A percentile compares a stretch with the other conserved stretches of the same genome.
phyloP scores from a whole-genome alignment of 169 alveolate species.

The Plasmodium inui region DNA sequence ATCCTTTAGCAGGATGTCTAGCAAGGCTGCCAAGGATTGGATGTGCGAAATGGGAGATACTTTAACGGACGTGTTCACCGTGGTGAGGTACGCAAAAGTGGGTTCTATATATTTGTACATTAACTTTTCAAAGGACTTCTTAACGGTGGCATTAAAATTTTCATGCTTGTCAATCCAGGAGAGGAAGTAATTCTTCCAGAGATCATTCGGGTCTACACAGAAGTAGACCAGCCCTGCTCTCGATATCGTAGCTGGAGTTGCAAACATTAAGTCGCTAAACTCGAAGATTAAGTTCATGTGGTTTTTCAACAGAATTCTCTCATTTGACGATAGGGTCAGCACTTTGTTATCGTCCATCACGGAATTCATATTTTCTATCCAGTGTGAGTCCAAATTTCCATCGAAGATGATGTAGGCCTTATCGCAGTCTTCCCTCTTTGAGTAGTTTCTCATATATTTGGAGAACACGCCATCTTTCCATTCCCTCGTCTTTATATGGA shows the following conservation, averaged over 20 bases:
- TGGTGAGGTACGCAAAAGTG: conserved; percentile 89
- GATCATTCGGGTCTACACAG: conserved; percentile 92
- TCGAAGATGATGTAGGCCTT: conserved; percentile 95
- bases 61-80: conserved; percentile 85
- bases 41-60: conserved; percentile 74
- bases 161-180: conserved; percentile 94
- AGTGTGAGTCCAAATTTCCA: conserved; percentile 97
- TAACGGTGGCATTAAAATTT: conserved; percentile 85
- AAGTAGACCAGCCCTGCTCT: conserved; percentile 97
- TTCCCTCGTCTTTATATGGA: conserved; percentile 92
- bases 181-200: conserved; percentile 94
- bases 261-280: conserved; percentile 96
- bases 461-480: conserved; percentile 96
- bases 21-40: conserved; percentile 55
- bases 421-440: conserved; percentile 89
- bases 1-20: conserved; percentile 83
- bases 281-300: conserved; percentile 97
- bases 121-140: conserved; percentile 88
- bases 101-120: conserved; percentile 93
- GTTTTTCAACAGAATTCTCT: conserved; percentile 94
- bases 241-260: conserved; percentile 98
- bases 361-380: conserved; percentile 97
- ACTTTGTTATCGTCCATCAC: conserved; percentile 97
- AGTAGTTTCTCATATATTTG: conserved; percentile 91
- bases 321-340: conserved; percentile 95